Conservation (phyloP, 1,284 basidiomycete genomes). For the Mycena citricolor region DNA sequence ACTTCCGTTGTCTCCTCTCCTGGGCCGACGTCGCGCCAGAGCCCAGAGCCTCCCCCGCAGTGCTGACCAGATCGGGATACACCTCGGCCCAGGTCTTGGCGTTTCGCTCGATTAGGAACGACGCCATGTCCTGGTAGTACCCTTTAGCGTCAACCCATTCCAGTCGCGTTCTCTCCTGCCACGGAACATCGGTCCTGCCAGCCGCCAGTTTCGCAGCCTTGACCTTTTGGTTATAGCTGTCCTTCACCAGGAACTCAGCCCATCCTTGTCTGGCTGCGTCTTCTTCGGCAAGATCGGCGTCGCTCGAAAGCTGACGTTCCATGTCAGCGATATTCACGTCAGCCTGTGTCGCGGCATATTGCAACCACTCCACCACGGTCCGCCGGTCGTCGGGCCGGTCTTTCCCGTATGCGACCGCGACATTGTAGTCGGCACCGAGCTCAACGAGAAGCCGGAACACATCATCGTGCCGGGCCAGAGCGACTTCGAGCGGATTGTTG, state of each 20-base stretch:
- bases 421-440: constrained; percentile 43
- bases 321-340: constrained; percentile 24
- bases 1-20: no score
- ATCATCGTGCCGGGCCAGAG: constrained; percentile 40
- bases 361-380: constrained; percentile 44
- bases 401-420: constrained; percentile 29
- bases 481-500: constrained; percentile 41
- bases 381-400: constrained; percentile 23
- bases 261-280: constrained; percentile 25
- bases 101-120: constrained; percentile 35
- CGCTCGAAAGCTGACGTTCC: constrained; percentile 6
- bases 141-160: constrained; percentile 28
- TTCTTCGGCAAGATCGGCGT: constrained; percentile 1
- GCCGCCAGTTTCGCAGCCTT: constrained; percentile 17
- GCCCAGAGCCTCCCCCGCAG: constrained; percentile 3
- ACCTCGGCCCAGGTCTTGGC: constrained; percentile 47
- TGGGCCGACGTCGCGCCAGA: no score
- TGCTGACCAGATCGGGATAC: constrained; percentile 31
- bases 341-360: constrained; percentile 30
- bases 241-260: constrained; percentile 24
- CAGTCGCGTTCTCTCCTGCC: constrained; percentile 10
- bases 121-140: constrained; percentile 38
- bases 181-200: not conserved
- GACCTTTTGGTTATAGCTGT: constrained; percentile 9
- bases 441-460: constrained; percentile 42